These are phyloP conservation scores for Achlya hypogyna DNA, from an alignment of 352 stramenopile species.

Conservation along the genomic window DNA sequence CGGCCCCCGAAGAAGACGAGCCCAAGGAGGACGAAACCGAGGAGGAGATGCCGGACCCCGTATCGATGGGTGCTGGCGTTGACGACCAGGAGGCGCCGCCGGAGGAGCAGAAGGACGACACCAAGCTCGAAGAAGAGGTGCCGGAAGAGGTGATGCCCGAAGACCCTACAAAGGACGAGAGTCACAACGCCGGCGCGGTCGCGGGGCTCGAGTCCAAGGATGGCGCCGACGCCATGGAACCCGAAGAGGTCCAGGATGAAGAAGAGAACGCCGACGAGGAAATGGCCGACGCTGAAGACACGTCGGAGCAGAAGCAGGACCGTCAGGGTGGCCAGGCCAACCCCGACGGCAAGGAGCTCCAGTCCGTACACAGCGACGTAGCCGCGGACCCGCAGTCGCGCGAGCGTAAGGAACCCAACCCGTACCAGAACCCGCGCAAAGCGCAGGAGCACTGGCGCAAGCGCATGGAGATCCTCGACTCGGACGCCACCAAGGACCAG, in stretches of 20 bases:
- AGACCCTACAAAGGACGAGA: conserved; percentile 49
- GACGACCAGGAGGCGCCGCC: conserved; percentile 51
- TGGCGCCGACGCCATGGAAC: conserved; percentile 62
- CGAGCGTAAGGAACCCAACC: conserved; percentile 86
- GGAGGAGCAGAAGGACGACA: conserved; percentile 40
- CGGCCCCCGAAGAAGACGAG: conserved; percentile 36
- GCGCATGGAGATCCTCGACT: conserved; percentile 86
- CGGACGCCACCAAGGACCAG: conserved; percentile 23
- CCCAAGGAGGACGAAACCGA: conserved; percentile 28
- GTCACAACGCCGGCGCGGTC: conserved; percentile 35
- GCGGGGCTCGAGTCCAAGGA: conserved; percentile 78
- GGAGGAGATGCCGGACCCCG: conserved; percentile 22
- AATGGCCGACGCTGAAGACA: conserved; percentile 20
- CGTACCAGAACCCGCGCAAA: conserved; percentile 91
- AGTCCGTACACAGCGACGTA: conserved; percentile 2
- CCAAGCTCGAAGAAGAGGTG: conserved; percentile 41
- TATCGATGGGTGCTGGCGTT: conserved; percentile 20
- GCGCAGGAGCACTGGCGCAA: conserved; percentile 96
- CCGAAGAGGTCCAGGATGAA: conserved; percentile 37
- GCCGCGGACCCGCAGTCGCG: conserved; percentile 69
- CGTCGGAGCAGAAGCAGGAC: conserved; percentile 27
- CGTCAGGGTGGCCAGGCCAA: conserved; percentile 19
- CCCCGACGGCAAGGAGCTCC: conserved; percentile 16
- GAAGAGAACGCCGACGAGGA: conserved; percentile 17
- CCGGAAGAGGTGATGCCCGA: conserved; percentile 20